Evolutionary conservation across 1,284 basidiomycete species (phyloP), one percentile per base, ranked within the genome.

Genomic region (Sparassis latifolia): DNA sequence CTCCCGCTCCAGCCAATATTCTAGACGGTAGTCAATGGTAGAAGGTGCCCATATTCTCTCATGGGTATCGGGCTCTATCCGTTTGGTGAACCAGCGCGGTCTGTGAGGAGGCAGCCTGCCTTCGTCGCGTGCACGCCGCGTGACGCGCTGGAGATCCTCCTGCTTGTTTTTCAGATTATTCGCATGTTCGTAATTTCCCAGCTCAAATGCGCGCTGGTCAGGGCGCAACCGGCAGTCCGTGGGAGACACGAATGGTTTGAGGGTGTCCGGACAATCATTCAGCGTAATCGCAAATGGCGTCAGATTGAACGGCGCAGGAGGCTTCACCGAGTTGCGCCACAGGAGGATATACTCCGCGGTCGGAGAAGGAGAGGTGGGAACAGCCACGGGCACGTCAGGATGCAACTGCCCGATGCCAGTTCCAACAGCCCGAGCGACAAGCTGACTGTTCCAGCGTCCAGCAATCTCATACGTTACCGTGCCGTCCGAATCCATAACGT

Each of bases 141-240:
- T 94, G 49, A 72, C 74, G 1, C 96, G 78, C 71, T 99, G 96
- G 62, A 78, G 80, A 56, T 97, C 92, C 65, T 98, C 96, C 63
- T 97, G 91, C 53, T 74, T 74, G 30, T 78, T 75, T 74, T 99
- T 98, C 57, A 97, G 74, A 49, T 78, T 80, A 66, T 98, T 97
- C 44, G 96, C 96, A 35, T 80, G 74, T 59, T 97, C 94, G 62
- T 94, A 97, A 63, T 81, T 76, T n/a, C 93, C 94, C 57, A 83
- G 70, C 75, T 97, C 94, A 61, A 97, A 97, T n/a, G 94, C 93
- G 31, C 92, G 78, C 67, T 97, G 92, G 66, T 99, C 96, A 0
- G 94, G 95, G 0, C 96, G 82, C 43, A 97, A 69, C 1, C 96
- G 83, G 65, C 95, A 98, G 69, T 99, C 96, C 1, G 96, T 98